phyloP scores from a whole-genome alignment of 768 basidiomycete genomes.

The Pholiota molesta region DNA sequence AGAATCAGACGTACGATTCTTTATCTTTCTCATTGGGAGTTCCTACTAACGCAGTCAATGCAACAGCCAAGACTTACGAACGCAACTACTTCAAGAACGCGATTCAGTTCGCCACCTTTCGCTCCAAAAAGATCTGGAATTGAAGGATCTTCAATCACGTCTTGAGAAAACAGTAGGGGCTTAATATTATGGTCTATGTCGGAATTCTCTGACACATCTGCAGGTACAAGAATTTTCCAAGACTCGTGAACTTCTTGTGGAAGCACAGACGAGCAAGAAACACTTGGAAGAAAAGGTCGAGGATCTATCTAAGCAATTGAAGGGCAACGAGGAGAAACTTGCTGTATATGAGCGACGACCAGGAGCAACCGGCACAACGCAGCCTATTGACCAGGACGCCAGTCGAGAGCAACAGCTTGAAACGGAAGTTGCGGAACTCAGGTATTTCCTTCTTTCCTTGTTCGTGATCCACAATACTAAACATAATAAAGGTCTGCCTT shows the following conservation, averaged over 20 bases:
- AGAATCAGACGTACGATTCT: constrained; percentile 70
- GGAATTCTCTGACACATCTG: constrained; percentile 17
- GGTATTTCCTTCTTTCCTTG: constrained; percentile 45
- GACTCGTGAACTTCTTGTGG: constrained; percentile 69
- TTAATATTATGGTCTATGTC: background rate
- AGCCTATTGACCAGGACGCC: constrained; percentile 45
- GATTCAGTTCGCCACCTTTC: constrained; percentile 74
- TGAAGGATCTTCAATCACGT: constrained; percentile 71
- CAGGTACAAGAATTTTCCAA: constrained; percentile 68
- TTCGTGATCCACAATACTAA: constrained; percentile 5
- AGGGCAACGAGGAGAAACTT: constrained; percentile 83
- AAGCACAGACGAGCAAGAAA: constrained; percentile 77
- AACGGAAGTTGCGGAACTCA: constrained; percentile 81
- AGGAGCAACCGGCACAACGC: constrained; percentile 34
- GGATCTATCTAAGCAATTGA: constrained; percentile 61
- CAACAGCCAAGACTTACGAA: constrained; percentile 70
- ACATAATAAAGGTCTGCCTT: constrained; percentile 58
- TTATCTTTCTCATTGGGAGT: background rate
- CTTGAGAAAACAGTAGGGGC: constrained; percentile 70
- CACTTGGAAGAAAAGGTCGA: constrained; percentile 76
- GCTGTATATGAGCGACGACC: constrained; percentile 81
- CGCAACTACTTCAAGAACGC: constrained; percentile 72
- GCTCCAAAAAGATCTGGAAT: constrained; percentile 80
- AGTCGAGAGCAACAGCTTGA: constrained; percentile 80
- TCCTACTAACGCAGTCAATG: background rate